Evolutionary conservation across 1,284 basidiomycete species (phyloP), one percentile per base, ranked within the genome.

Genomic region (Neolentinus lepideus): DNA sequence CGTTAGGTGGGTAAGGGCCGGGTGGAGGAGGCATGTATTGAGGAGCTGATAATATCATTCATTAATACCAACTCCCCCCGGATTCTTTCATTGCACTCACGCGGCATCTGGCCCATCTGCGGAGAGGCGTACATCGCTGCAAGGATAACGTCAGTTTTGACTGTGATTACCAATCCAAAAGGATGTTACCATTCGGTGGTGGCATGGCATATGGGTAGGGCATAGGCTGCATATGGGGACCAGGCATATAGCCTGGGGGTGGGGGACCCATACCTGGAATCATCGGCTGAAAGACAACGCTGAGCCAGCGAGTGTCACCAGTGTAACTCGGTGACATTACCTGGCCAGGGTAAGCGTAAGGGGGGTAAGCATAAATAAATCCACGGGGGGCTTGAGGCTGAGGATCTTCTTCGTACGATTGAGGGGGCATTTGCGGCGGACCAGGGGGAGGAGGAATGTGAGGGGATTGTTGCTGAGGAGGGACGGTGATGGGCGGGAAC

Each of bases 181-280:
- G 21, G 24, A 38, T n/a, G 11, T n/a, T 43, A 78, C 85, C 84
- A 66, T 84, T 87, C 58, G 88, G 87, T 60, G 88, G 87, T 60
- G 85, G 86, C 80, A 91, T 88, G 58, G 74, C 74, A 36, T 81
- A 84, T 43, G 86, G 87, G 68, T 91, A 92, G 26, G 79, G 84
- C 82, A 92, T 90, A 52, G 76, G 85, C 66, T 85, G 88, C 85
- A 92, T 90, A 64, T 85, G 91, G 3, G 83, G 88, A 16, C 76
- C 77, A 56, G 81, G 84, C 69, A 91, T 88, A 65, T 87, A 91
- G 50, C 80, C 76, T 46, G 84, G 86, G 55, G 86, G 88, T 26
- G 86, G 88, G 33, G 87, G 86, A 9, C 77, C 76, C 83, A 90
- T 89, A 54, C 86, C 85, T 57, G 83, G 83, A 87, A 91, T 90